Evolutionary conservation across 148 eudicot species (phyloP).

Genomic region (Silene latifolia): DNA sequence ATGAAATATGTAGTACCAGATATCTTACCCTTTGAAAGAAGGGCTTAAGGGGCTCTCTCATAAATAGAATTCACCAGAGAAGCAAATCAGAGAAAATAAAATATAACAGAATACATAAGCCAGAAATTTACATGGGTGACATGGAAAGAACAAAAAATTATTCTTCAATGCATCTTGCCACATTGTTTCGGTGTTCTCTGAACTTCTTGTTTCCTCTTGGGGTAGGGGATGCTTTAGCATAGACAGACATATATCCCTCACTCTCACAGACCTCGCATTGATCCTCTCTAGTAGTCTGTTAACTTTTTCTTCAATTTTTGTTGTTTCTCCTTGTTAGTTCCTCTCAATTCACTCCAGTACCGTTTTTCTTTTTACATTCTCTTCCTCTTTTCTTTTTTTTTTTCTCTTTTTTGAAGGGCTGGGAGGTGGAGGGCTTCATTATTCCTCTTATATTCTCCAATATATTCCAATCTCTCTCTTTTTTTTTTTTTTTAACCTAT

Average conservation of each 20-base stretch:
- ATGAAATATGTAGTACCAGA: background rate
- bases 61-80: background rate
- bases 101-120: background rate
- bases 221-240: background rate
- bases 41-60: background rate
- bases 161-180: background rate
- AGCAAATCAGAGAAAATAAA: background rate
- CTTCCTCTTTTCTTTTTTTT: background rate
- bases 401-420: background rate
- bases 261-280: background rate
- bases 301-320: background rate
- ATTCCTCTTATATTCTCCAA: background rate
- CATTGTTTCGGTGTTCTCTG: background rate
- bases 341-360: background rate
- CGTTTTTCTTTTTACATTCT: background rate
- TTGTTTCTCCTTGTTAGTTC: background rate
- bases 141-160: background rate
- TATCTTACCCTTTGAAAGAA: background rate
- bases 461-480: background rate
- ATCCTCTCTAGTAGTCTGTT: background rate
- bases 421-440: background rate
- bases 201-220: background rate
- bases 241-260: background rate
- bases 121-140: background rate
- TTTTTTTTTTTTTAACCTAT: background rate